Base-by-base conservation (phyloP, 176 grass and related monocot genomes). In the Cenchrus purpureus region DNA sequence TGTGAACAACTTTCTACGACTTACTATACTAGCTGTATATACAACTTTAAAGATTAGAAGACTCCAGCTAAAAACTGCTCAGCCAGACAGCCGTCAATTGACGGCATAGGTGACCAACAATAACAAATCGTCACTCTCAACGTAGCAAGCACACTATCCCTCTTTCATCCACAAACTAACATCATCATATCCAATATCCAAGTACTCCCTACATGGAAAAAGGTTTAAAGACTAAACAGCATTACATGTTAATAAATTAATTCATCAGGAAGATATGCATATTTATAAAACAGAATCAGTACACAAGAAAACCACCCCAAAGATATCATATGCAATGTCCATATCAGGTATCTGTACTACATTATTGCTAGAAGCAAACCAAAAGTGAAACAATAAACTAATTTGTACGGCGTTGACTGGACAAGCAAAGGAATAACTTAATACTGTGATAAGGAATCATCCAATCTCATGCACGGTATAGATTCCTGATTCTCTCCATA, bases 221-320 rank as follows among this genome's bases (percentile, higher is more conserved):
- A 31, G 48, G 40, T 51, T 58, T 69, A 65, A 81, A 70, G 16
- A 59, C 28, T 76, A 34, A 46, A 69, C 49, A 76, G 31, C 59
- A 82, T 60, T 59, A 81, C 70, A 82, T 79, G 12, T 57, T 68
- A 82, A 25, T 82, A 87, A 66, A 66, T 48, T 37, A 69, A 70
- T 75, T 31, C 71, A 57, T 20, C 16, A 57, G 5, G 55, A 20
- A 20, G 10, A 73, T 31, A 73, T 73, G 46, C 22, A 52, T 52
- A 52, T 51, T 73, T 52, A 73, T 73, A 73, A 3, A 51, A 73
- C 6, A 15, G 70, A 28, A 52, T 51, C 12, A 29, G 46, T 15
- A 25, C 69, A 72, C 45, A 25, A 50, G 3, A 52, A 67, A 74
- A 54, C 14, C 49, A 74, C 17, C 28, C 4, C 25, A 54, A 74